These are phyloP conservation scores for Acidomyces sp. DNA, from an alignment of 495 filamentous ascomycete species.

Conservation along the genomic window DNA sequence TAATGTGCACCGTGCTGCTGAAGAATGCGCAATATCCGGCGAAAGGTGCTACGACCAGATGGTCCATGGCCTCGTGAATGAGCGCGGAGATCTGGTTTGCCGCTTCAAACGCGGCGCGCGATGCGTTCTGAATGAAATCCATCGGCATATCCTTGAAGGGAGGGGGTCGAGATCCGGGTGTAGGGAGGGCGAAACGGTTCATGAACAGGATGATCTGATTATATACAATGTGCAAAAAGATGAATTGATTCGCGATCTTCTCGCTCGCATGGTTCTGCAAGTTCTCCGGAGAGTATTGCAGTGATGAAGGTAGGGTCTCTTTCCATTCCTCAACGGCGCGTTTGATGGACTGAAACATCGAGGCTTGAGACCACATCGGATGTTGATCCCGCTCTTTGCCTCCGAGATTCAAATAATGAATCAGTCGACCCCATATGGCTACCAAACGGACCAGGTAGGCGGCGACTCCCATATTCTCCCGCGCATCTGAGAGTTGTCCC, in stretches of 20 bases:
- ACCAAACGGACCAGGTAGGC: conserved; percentile 83
- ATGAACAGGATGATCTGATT: conserved; percentile 87
- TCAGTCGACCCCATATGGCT: conserved; percentile 77
- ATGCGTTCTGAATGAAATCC: conserved; percentile 63
- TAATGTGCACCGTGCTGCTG: conserved; percentile 83
- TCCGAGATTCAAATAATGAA: conserved; percentile 81
- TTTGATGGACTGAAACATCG: conserved; percentile 57
- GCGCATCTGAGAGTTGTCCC: conserved; percentile 52
- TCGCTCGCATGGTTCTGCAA: conserved; percentile 72
- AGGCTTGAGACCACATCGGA: conserved; percentile 68
- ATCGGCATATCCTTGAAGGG: conserved; percentile 60
- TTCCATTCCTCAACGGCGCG: conserved; percentile 59
- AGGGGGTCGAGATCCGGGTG: conserved; percentile 46
- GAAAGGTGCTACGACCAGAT: conserved; percentile 79
- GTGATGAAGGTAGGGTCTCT: conserved; percentile 49
- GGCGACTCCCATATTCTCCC: conserved; percentile 84
- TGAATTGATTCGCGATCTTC: conserved; percentile 75
- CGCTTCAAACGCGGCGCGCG: conserved; percentile 66
- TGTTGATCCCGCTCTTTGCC: conserved; percentile 61
- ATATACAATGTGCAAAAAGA: conserved; percentile 83
- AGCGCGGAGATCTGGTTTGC: conserved; percentile 80
- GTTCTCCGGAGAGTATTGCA: conserved; percentile 70
- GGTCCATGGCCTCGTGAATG: conserved; percentile 63
- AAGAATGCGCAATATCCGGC: conserved; percentile 89
- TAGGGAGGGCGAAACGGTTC: conserved; percentile 71